Conservation (phyloP, 495 filamentous ascomycete genomes). For the Penicillium lagena region DNA sequence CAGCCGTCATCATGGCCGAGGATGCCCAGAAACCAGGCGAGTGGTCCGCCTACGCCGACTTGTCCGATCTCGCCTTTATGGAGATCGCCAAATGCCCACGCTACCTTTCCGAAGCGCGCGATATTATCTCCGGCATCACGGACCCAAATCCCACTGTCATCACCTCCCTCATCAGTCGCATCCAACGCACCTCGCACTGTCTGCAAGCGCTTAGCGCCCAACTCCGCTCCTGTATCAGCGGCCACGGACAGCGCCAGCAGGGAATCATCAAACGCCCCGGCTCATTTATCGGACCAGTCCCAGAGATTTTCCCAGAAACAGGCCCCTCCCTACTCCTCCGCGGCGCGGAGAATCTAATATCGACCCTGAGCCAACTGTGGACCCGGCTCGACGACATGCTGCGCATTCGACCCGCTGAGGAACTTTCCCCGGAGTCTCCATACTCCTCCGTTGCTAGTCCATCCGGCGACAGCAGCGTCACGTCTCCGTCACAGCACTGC, state of each 20-base stretch:
- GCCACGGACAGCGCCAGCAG: slow-evolving; percentile 18
- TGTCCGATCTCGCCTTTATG: slow-evolving; percentile 19
- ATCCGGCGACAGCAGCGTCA: slow-evolving; percentile 5
- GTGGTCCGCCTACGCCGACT: slow-evolving; percentile 16
- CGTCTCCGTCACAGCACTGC: slow-evolving; percentile 1
- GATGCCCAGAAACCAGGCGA: slow-evolving; percentile 19
- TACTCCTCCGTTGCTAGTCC: neutral
- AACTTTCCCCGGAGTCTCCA: slow-evolving; percentile 9
- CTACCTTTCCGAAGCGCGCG: slow-evolving; percentile 20
- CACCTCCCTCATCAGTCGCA: slow-evolving; percentile 10
- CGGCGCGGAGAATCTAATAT: slow-evolving; percentile 19
- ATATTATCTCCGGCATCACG: slow-evolving; percentile 5
- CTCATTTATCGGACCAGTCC: slow-evolving; percentile 17
- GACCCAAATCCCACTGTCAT: neutral
- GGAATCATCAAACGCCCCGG: slow-evolving; percentile 16
- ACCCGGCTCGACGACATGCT: slow-evolving; percentile 5
- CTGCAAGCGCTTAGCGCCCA: slow-evolving; percentile 7
- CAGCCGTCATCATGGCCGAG: slow-evolving; percentile 14
- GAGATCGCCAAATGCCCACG: slow-evolving; percentile 27
- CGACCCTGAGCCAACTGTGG: slow-evolving; percentile 9
- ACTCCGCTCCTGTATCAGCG: slow-evolving; percentile 17
- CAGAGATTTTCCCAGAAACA: slow-evolving; percentile 20
- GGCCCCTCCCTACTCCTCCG: slow-evolving; percentile 19
- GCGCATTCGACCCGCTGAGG: slow-evolving; percentile 10
- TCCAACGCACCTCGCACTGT: slow-evolving; percentile 9